Base-by-base conservation (phyloP, 2,329 filamentous ascomycete species). In the Septoria linicola region DNA sequence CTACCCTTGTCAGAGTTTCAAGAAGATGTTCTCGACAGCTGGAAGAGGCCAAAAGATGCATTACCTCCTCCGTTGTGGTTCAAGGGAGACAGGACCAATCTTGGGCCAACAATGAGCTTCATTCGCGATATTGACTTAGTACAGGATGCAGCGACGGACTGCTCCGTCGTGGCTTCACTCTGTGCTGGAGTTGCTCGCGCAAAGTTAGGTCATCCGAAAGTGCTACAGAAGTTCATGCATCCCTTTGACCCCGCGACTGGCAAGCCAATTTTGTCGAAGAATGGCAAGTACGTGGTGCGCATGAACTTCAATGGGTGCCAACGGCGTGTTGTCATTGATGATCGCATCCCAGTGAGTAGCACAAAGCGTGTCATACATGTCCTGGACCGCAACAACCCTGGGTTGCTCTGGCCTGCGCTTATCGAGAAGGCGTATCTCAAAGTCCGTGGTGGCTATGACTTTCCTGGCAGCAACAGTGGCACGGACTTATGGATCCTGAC, bases 391-490 rank as follows among this genome's bases (percentile, higher is more conserved):
- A 84, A 84, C 35, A 90, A 96, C 58, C 86, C 88, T 3, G 77
- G 74, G n/a, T 76, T 95, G 11, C 72, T 97, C 11, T 97, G 92
- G 90, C 93, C 93, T 4, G 90, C 92, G 2, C 76, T 99, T 3
- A 75, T 97, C 13, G 93, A 99, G 68, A 99, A 99, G 67, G 93
- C 93, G 0, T 99, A 99, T 62, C 76, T 99, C 1, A 99, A 97
- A 73, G 83, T 97, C 8, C 82, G 92, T 49, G 93, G 93, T 21
- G 93, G 93, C 27, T 99, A 99, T 68, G 91, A 99, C 65, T 99
- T 99, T 59, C 92, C 93, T 0, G 93, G 93, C 6, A 97, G 93
- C 65, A 97, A 97, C 68, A 97, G 92, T 1, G 91, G 89, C 8
- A 97, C 92, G 2, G 93, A 99, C 70, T 73, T 99, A 3, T 95